Conservation (phyloP, 805 yeast genomes). For the Kodamaea hsintzibuensis region DNA sequence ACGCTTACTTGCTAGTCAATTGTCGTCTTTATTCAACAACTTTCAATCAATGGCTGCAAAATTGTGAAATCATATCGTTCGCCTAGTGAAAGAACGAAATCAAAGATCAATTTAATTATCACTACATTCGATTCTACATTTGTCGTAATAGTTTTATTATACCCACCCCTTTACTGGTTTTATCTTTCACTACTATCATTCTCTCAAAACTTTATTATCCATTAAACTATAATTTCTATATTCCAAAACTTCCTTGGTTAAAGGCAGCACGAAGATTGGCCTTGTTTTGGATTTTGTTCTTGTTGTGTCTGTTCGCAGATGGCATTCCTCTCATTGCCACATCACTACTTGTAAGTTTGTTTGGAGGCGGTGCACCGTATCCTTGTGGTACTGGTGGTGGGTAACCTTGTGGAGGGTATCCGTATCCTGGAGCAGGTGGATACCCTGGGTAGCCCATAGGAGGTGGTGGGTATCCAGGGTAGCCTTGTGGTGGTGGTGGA, state of each 20-base stretch:
- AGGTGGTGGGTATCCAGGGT: slow-evolving; percentile 18
- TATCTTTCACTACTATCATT: too few species aligned
- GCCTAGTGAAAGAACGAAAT: too few species aligned
- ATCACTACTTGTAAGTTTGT: slow-evolving; percentile 39
- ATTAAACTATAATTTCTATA: background rate
- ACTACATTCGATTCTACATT: too few species aligned
- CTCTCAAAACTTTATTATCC: background rate
- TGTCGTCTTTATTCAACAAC: too few species aligned
- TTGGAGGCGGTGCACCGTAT: slow-evolving; percentile 15
- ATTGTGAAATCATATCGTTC: too few species aligned
- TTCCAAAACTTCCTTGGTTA: slow-evolving; percentile 68
- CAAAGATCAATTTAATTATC: too few species aligned
- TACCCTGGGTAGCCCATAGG: slow-evolving; percentile 12
- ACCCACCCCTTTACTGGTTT: too few species aligned
- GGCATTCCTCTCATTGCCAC: slow-evolving; percentile 51
- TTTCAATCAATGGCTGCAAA: too few species aligned
- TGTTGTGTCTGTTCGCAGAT: slow-evolving; percentile 34
- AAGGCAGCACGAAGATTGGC: slow-evolving; percentile 64
- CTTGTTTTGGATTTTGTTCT: slow-evolving; percentile 49
- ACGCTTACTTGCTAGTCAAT: too few species aligned
- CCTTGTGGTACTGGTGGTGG: slow-evolving; percentile 11
- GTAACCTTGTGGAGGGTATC: slow-evolving; percentile 15
- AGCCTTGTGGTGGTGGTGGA: slow-evolving; percentile 17
- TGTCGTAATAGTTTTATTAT: too few species aligned
- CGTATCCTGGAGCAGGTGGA: slow-evolving; percentile 14